Percentiles rank a stretch among this genome's conserved stretches.
These are phyloP conservation scores for Zygoascus hellenicus DNA, from an alignment of 1,139 yeast species.

Conservation along the genomic window DNA sequence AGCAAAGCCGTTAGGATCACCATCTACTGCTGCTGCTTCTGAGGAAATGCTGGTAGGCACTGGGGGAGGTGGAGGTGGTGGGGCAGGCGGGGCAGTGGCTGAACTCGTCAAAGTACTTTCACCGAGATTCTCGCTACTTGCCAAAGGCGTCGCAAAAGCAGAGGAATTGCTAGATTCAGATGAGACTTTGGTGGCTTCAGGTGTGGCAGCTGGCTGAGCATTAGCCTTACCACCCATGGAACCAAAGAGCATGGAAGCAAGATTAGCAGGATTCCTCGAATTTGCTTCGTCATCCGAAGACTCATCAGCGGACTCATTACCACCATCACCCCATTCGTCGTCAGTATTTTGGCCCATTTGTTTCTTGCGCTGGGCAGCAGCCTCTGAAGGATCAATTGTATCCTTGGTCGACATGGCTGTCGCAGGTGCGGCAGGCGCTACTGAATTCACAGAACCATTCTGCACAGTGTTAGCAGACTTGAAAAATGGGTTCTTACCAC, in stretches of 20 bases:
- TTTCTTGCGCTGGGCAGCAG: slow-evolving; percentile 49
- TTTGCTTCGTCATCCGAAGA: slow-evolving; percentile 40
- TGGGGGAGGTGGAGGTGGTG: slow-evolving; percentile 24
- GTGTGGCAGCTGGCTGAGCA: slow-evolving; percentile 7
- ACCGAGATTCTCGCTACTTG: slow-evolving; percentile 13
- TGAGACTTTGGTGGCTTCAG: background rate
- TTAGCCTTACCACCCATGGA: slow-evolving; percentile 46
- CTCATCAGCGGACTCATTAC: slow-evolving; percentile 37
- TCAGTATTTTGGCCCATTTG: slow-evolving; percentile 40
- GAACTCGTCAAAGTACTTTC: slow-evolving; percentile 17
- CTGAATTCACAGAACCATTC: slow-evolving; percentile 36
- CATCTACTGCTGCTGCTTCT: background rate
- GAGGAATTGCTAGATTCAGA: slow-evolving; percentile 9
- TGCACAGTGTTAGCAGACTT: slow-evolving; percentile 15
- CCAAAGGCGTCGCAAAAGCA: slow-evolving; percentile 15
- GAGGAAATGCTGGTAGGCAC: too few relatives aligned
- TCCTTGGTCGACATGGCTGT: slow-evolving; percentile 17
- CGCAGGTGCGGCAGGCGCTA: slow-evolving; percentile 25
- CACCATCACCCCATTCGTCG: slow-evolving; percentile 48
- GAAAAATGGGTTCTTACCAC: slow-evolving; percentile 15
- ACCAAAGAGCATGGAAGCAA: slow-evolving; percentile 59
- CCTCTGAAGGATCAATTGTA: slow-evolving; percentile 43
- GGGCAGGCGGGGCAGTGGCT: slow-evolving; percentile 14
- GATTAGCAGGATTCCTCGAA: slow-evolving; percentile 48
- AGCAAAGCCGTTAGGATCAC: slow-evolving; percentile 5